A percentile compares a stretch with the other conserved stretches of the same genome.
These are phyloP conservation scores for Brassica incana DNA, from an alignment of 345 rosid species.

Conservation along the genomic window DNA sequence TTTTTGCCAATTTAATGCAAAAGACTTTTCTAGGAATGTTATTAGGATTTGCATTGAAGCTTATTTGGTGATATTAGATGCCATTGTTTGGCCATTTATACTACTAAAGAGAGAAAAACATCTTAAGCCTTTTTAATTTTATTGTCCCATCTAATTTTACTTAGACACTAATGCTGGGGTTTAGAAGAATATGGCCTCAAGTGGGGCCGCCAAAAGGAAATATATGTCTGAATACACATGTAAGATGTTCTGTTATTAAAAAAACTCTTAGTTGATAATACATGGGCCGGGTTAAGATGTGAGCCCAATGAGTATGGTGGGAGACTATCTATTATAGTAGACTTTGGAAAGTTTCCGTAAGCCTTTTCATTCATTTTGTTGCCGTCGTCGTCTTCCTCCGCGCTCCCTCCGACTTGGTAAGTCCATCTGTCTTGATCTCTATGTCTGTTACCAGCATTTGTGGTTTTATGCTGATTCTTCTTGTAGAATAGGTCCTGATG, in stretches of 20 bases:
- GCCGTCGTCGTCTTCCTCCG: constrained; percentile 19
- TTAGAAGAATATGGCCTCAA: background rate
- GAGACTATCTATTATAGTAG: background rate
- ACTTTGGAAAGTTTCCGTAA: background rate
- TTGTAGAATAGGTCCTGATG: background rate
- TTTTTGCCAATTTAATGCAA: constrained; percentile 15
- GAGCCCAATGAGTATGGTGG: constrained; percentile 5
- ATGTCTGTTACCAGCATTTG: background rate
- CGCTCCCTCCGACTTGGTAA: constrained; percentile 30
- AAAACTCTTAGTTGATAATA: background rate
- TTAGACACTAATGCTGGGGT: background rate
- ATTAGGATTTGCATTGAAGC: background rate
- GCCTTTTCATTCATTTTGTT: background rate
- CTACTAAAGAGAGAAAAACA: background rate
- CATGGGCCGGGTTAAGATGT: background rate
- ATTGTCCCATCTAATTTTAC: background rate
- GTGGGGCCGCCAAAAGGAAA: background rate
- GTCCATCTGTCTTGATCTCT: background rate
- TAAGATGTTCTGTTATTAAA: background rate
- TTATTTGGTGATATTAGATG: background rate
- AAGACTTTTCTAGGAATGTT: background rate
- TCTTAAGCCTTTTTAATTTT: background rate
- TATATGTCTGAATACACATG: background rate
- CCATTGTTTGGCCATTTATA: background rate
- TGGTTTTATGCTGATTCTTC: background rate